Evolutionary conservation across 164 flowering plant species (phyloP), one percentile per base, ranked within the genome.

Genomic region (Kalanchoe fedtschenkoi): DNA sequence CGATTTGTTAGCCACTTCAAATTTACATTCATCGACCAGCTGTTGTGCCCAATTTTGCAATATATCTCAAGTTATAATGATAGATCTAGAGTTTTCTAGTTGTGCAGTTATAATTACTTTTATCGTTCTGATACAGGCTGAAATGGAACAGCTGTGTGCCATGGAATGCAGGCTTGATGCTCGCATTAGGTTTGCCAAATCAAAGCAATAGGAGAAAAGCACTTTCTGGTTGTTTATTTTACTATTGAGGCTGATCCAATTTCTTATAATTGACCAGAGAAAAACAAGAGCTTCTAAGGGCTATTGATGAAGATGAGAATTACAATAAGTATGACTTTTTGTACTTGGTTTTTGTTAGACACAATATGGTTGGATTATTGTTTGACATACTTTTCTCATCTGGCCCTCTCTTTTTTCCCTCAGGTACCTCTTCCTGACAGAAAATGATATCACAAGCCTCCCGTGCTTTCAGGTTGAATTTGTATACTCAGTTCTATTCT

Each of bases 361-460:
- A 56, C 16, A 19, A 30, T 30, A 29, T 3, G 5, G 19, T 11
- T 6, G 7, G 14, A 24, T 13, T 10, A 10, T 24, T 26, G 24
- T 26, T 51, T 14, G 28, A 60, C 24, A 35, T 15, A 19, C 34
- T 58, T 62, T 17, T 1, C 69, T 65, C 28, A 32, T 43, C 29
- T 58, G 5, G 22, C 39, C 69, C 26, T 58, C 47, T 14, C 69
- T 51, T 34, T 47, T 29, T 57, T 7, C 34, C 44, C 66, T 28
- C 62, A 83, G 88, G 70, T 69, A 74, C 70, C 77, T 83, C 13
- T 89, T 75, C 47, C 46, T 86, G 70, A 76, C 80, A 0, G 78
- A 74, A 68, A 85, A 83, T 68, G 90, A 84, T 64, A 82, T 89
- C 37, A 62, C 65, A 62, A 78, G 68, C 65, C 78, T 83, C 64